Conservation (phyloP, 2,329 filamentous ascomycete species). For the Xylaria sp. region DNA sequence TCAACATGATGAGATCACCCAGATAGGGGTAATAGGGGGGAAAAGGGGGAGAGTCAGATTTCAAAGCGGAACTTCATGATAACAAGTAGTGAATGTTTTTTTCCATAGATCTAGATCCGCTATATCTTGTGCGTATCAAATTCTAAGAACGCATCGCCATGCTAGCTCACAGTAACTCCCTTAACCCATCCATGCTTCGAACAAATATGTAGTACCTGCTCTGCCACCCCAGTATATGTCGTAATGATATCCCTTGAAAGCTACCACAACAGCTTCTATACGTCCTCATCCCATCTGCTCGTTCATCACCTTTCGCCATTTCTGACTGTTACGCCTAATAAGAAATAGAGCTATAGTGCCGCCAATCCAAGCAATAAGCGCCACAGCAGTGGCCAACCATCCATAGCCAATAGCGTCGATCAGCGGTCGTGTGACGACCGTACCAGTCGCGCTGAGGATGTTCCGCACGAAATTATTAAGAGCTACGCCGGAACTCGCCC, state of each 20-base stretch:
- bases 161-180: not conserved
- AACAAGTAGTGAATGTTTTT: not conserved
- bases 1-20: too few species aligned
- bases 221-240: not conserved
- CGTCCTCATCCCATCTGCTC: slow-evolving; percentile 38
- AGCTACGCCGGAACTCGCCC: slow-evolving; percentile 77
- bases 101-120: not conserved
- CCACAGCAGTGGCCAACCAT: slow-evolving; percentile 75
- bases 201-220: not conserved
- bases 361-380: slow-evolving; percentile 64
- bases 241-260: not conserved
- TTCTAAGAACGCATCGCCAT: not conserved
- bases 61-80: not conserved
- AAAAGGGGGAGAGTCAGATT: not conserved
- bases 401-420: slow-evolving; percentile 77
- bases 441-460: slow-evolving; percentile 78
- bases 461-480: slow-evolving; percentile 86
- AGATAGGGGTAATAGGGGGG: too few species aligned
- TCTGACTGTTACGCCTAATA: slow-evolving; percentile 67
- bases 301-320: slow-evolving; percentile 74
- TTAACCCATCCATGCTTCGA: not conserved
- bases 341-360: slow-evolving; percentile 68
- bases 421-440: slow-evolving; percentile 74
- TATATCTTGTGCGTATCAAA: not conserved
- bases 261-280: not conserved